Conservation (phyloP, 495 filamentous ascomycete genomes). For the Paragyromitra xinjiangensis region DNA sequence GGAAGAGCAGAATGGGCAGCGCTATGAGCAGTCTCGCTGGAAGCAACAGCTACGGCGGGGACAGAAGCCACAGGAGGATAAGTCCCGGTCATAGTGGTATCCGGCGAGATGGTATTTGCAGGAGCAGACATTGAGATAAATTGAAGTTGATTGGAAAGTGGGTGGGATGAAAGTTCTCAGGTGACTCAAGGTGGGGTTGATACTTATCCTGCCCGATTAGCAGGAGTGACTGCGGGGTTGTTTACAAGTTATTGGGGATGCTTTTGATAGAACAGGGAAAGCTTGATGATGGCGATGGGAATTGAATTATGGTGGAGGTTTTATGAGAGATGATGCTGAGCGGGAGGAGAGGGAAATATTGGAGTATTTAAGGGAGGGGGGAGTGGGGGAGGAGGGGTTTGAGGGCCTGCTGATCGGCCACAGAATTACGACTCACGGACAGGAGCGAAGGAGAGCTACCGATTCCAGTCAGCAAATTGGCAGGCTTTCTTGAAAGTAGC, state of each 20-base stretch:
- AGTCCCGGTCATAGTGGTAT: constrained; percentile 46
- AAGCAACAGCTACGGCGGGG: constrained; percentile 8
- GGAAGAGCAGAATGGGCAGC: constrained; percentile 43
- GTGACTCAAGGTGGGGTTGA: constrained; percentile 43
- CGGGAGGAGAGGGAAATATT: constrained; percentile 41
- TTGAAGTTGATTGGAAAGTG: constrained; percentile 27
- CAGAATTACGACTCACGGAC: constrained; percentile 53
- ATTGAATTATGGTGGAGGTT: constrained; percentile 20
- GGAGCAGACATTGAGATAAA: constrained; percentile 44
- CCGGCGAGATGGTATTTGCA: constrained; percentile 35
- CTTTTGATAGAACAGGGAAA: constrained; percentile 24
- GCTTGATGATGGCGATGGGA: constrained; percentile 10
- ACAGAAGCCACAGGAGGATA: constrained; percentile 26
- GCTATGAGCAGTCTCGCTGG: constrained; percentile 19
- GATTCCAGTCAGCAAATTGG: constrained; percentile 41
- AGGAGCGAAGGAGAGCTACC: constrained; percentile 46
- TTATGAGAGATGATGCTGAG: constrained; percentile 35
- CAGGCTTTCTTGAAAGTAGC: constrained; percentile 47
- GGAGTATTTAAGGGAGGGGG: constrained; percentile 50
- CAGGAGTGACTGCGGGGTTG: constrained; percentile 47
- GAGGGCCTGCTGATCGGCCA: constrained; percentile 47
- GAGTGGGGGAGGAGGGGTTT: constrained; percentile 15
- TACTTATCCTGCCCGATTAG: constrained; percentile 43
- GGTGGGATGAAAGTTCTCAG: constrained; percentile 31
- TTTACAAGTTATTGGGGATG: constrained; percentile 38